These are phyloP conservation scores for Saccharomyces eubayanus DNA, from an alignment of 805 yeast genomes.

Conservation along the genomic window DNA sequence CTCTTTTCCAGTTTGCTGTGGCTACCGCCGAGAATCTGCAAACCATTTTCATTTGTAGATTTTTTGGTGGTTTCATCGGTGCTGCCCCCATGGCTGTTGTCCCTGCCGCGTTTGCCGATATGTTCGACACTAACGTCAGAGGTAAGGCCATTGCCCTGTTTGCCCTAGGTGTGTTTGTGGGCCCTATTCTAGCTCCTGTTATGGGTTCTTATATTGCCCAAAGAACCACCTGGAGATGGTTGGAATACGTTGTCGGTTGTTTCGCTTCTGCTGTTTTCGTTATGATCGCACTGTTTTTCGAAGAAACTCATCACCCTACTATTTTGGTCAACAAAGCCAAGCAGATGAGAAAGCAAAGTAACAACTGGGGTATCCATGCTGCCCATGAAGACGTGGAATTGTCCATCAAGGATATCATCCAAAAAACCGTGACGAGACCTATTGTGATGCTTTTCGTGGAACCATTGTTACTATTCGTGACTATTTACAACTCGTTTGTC, in stretches of 20 bases:
- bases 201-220: slow-evolving; percentile 63
- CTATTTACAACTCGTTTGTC: slow-evolving; percentile 67
- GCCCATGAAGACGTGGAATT: slow-evolving; percentile 60
- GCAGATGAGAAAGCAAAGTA: slow-evolving; percentile 54
- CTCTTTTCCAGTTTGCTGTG: slow-evolving; percentile 57
- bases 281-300: slow-evolving; percentile 35
- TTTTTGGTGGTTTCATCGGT: slow-evolving; percentile 73
- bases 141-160: slow-evolving; percentile 72
- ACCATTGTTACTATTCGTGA: slow-evolving; percentile 61
- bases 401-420: slow-evolving; percentile 48
- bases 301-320: slow-evolving; percentile 68
- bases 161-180: slow-evolving; percentile 63
- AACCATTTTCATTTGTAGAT: slow-evolving; percentile 67
- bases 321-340: slow-evolving; percentile 57
- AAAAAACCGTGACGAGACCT: slow-evolving; percentile 62
- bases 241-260: slow-evolving; percentile 62
- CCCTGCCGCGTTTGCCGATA: slow-evolving; percentile 81
- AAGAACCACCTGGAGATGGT: slow-evolving; percentile 78
- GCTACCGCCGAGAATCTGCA: slow-evolving; percentile 77
- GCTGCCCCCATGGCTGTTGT: slow-evolving; percentile 81
- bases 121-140: slow-evolving; percentile 56
- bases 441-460: slow-evolving; percentile 56
- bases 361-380: slow-evolving; percentile 78
- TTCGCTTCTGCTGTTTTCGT: slow-evolving; percentile 37
- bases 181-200: slow-evolving; percentile 80